Evolutionary conservation across 345 rosid species (phyloP), one percentile per base, ranked within the genome.

Genomic region (Lepidium didymum): DNA sequence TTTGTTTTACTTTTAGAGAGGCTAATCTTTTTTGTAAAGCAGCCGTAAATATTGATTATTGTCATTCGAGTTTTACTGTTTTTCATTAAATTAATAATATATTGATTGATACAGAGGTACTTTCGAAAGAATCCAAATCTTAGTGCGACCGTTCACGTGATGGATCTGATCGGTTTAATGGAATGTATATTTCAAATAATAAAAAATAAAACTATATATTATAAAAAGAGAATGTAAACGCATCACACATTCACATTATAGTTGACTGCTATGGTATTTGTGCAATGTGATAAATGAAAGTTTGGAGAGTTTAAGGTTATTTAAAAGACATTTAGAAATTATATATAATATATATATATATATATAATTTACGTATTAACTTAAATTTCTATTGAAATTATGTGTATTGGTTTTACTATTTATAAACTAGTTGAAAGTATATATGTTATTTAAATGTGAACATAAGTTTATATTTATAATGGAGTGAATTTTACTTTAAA

Each of bases 61-160:
- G 11, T 7, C 5, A 52, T 27, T 64, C 3, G 13, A 16, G 2
- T 65, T 36, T 27, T 10, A 43, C 40, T 23, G 19, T 15, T 62
- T n/a, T n/a, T n/a, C 21, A 19, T 19, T 19, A 4, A 6, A 14
- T 5, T 29, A 6, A 11, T 37, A 15, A 25, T 25, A 45, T 37
- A 19, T 6, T 56, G 33, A 29, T 29, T 29, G 45, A 68, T 46
- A 21, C 13, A 44, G 8, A 29, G 7, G 73, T 59, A 67, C 62
- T 66, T 66, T 43, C 34, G 37, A 59, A 55, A 54, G 64, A 36
- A 7, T 68, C 69, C 78, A 74, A 60, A 68, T 53, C 64, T 74
- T 46, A 46, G 38, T 54, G 64, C 42, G 45, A 74, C 62, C 68
- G 45, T 74, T 74, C 78, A 75, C 78, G 74, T 75, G 78, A 68